Conservation (phyloP, 805 yeast species). For the Lachancea fermentati region DNA sequence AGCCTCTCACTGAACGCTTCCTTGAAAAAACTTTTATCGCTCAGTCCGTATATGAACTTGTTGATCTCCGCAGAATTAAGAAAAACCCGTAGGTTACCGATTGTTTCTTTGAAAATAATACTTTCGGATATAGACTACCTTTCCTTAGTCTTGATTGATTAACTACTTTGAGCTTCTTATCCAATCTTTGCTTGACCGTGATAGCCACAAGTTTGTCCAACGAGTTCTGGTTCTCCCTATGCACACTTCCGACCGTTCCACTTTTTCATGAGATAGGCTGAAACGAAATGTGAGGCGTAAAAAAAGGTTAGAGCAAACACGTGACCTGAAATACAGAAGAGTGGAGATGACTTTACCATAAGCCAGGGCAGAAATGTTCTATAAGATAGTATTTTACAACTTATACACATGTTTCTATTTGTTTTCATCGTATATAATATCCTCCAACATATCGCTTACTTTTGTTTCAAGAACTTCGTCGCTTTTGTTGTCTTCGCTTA, state of each 20-base stretch:
- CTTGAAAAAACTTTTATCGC: not conserved
- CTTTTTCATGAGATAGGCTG: not conserved
- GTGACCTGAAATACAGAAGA: too few species aligned
- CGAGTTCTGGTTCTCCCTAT: not conserved
- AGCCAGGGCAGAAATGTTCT: too few species aligned
- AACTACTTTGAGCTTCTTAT: not conserved
- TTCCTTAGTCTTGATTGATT: not conserved
- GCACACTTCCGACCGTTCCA: not conserved
- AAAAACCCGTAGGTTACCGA: not conserved
- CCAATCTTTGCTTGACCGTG: not conserved
- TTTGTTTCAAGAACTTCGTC: constrained; percentile 43
- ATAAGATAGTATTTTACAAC: not conserved
- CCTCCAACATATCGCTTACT: constrained; percentile 44
- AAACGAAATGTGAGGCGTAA: not conserved
- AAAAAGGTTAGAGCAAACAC: too few species aligned
- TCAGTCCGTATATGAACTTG: not conserved
- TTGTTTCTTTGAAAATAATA: not conserved
- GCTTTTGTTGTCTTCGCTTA: constrained; percentile 41
- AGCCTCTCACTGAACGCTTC: not conserved
- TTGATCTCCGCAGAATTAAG: not conserved
- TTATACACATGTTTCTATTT: not conserved
- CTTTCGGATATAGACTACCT: not conserved
- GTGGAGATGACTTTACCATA: too few species aligned
- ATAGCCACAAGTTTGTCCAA: not conserved
- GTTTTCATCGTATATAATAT: constrained; percentile 27